Evolutionary conservation across 495 filamentous ascomycete genomes (phyloP), one percentile per base, ranked within the genome.

Genomic region (Podospora anserina): DNA sequence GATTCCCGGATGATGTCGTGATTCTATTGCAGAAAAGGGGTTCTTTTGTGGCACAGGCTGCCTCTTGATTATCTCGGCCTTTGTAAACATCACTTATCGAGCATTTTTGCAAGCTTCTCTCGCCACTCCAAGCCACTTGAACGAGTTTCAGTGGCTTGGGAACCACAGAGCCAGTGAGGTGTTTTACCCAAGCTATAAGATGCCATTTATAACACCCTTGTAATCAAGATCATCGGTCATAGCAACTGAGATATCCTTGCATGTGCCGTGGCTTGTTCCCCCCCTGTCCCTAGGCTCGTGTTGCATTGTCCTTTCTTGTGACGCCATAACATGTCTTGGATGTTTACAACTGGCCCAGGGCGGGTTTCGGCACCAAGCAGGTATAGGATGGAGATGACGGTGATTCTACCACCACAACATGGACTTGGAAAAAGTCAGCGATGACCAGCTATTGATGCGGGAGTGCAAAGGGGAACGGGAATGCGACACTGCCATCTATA

Each of bases 271-370:
- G 39, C 39, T 49, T 49, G 13, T 11, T 49, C 18, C 13, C 15
- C 2, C 15, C 39, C 39, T 49, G 39, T 49, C 39, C 13, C 39
- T 11, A 49, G 39, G 39, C 18, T 58, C 55, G 19, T 11, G 55
- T 58, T 5, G 55, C 55, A 58, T 58, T 58, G n/a, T 19, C 18
- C 55, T 58, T 20, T 0, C 5, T 26, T 58, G 55, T 58, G 55
- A 58, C 55, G 55, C 55, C n/a, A 58, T 58, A 26, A 58, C 55
- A 58, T 58, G 55, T 58, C 55, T 20, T 58, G 55, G 55, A 58
- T 58, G 55, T 20, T 58, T 58, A 7, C 18, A 49, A 49, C 39
- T 13, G 39, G 39, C 15, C 39, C 39, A 11, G 39, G 39, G 39
- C 39, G 39, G 39, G 39, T 49, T 49, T 18, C 39, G 39, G 39